Evolutionary conservation across 2,329 filamentous ascomycete species (phyloP), one percentile per base, ranked within the genome.

Genomic region (Coleophoma crateriformis): DNA sequence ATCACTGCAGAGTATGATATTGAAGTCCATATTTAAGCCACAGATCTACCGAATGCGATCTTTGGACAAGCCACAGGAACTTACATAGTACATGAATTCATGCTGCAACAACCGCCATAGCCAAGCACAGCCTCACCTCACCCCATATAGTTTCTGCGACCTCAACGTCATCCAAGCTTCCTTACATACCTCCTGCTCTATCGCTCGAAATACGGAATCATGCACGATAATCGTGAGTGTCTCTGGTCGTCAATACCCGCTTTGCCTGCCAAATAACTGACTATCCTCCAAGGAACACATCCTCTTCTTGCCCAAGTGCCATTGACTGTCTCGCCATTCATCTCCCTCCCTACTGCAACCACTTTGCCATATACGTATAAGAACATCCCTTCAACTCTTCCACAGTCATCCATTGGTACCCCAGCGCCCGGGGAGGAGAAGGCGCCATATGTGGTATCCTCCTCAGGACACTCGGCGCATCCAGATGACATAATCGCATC

Each of bases 291-390:
- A 90, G 87, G 80, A 57, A 84, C 90, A 14, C 90, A 96, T 71
- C 88, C 87, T 14, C 82, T 96, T 56, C 83, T 99, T 43, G 88
- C 91, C 58, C 94, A 99, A 71, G 84, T 97, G 38, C 90, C 94
- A 32, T 75, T 99, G 49, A 95, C 90, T 45, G 90, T 97, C 41
- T 96, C 92, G 3, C 94, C 94, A 22, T 96, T 96, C 73, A 82
- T 97, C 61, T 87, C 86, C 52, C 85, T 99, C 33, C 94, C 94
- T 11, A 86, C 88, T 32, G 87, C 92, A 22, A 88, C 91, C 17
- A 96, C 91, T 0, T 82, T 99, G 7, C 92, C 94, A 20, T 97
- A 97, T 74, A 95, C 90, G 59, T 97, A 96, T 78, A 92, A 91
- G 66, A 79, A 84, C 11, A 85, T 97, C 64, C 89, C 92, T 0